These are phyloP conservation scores for Parmelia sp. DNA, from an alignment of 495 filamentous ascomycete genomes.

Conservation along the genomic window DNA sequence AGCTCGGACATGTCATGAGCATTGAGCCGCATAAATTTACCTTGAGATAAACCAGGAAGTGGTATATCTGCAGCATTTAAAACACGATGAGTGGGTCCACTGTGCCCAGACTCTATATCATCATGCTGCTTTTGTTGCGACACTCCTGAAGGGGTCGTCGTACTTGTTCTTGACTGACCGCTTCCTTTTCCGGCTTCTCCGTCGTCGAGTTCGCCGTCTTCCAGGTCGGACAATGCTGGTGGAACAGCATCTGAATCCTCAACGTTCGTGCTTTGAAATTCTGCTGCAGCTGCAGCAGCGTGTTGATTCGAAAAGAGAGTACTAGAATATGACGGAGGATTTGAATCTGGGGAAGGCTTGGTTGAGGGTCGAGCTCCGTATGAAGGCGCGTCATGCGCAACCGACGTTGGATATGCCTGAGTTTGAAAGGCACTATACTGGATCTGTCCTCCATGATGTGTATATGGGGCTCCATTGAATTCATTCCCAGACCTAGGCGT, in stretches of 20 bases:
- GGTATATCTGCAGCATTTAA: neutral
- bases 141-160: constrained; percentile 3
- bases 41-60: neutral
- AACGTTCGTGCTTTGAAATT: neutral
- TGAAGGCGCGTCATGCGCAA: neutral
- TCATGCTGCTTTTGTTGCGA: constrained; percentile 1
- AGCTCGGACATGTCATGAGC: neutral
- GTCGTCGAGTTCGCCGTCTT: constrained; percentile 74
- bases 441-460: neutral
- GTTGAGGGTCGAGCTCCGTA: constrained; percentile 2
- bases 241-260: neutral
- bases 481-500: constrained; percentile 5
- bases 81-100: neutral
- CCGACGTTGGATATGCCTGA: constrained; percentile 7
- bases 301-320: neutral
- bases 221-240: constrained; percentile 33
- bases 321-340: neutral
- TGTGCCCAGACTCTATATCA: neutral
- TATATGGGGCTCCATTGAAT: neutral
- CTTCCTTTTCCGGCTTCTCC: constrained; percentile 45
- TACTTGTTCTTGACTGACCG: constrained; percentile 17
- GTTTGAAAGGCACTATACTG: constrained; percentile 13
- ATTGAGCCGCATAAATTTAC: neutral
- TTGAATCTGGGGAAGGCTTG: neutral
- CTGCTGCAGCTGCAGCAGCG: neutral